Evolutionary conservation across 2,329 filamentous ascomycete species (phyloP), one percentile per base, ranked within the genome.

Genomic region (Parastagonospora nodorum): DNA sequence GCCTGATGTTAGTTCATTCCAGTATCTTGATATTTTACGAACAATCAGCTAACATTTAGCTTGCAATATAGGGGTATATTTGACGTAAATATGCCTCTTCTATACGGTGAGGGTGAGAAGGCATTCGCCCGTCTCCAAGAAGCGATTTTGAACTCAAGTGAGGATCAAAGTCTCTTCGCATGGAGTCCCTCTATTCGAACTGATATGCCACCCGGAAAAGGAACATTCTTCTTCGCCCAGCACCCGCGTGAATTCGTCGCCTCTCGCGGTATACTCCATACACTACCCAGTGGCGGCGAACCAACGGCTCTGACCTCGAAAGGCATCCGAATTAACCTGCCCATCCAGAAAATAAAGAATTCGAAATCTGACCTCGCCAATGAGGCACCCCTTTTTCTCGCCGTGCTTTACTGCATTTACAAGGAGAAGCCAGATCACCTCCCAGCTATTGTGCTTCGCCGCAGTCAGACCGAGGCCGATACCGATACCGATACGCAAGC

Each of bases 81-180:
- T 16, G 43, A 39, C 19, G 49, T 73, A 11, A 56, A 63, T 31
- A 68, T 73, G 58, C 49, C 61, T 5, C 48, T 63, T 9, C 24
- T 66, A 2, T 73, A 73, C 42, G 68, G 69, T 7, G 69, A 69
- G 50, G 64, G 67, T 1, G 11, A 60, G 1, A 58, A 58, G 8
- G 60, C 64, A 7, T 68, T 67, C 32, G n/a, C 28, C 4, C 42
- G 62, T 8, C 45, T 68, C 1, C 58, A 63, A 48, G 52, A 61
- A 39, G 55, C 60, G 19, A 64, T 68, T 10, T 42, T 62, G 37
- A 60, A 42, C 27, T 30, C 36, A 4, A 36, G 8, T 10, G 50
- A 51, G 2, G 60, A 63, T 9, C 47, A 59, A 14, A 53, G 44
- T 14, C 30, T 63, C 4, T 61, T 63, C 38, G 44, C 48, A 4